Evolutionary conservation across 2,329 filamentous ascomycete species (phyloP), one percentile per base, ranked within the genome.

Genomic region (Penicillium sclerotigenum): DNA sequence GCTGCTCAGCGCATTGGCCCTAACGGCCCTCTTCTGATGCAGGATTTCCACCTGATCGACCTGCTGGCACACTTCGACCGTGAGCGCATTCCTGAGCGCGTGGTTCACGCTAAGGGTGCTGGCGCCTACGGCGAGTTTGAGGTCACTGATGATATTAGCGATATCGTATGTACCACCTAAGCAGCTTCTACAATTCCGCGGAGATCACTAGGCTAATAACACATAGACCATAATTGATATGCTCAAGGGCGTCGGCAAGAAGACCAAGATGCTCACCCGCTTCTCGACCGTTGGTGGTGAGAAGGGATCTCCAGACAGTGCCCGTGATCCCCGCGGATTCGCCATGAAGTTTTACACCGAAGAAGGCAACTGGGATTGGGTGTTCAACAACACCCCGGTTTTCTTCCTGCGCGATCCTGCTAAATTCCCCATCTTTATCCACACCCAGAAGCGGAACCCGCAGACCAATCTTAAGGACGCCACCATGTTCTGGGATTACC

Each of bases 211-310:
- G 26, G 41, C 47, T 50, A n/a, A 52, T 9, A 34, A 24, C 10
- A 20, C 20, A 43, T 57, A 73, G 70, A 75, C 73, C n/a, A 67
- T 65, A 24, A 67, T 76, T 58, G 76, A 80, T 58, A 75, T 86
- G 66, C 74, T 80, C 60, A 81, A 77, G 65, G 77, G 82, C 54
- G 78, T 83, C 51, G 88, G 87, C 63, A 90, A 90, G 77, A 83
- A 83, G 71, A 89, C 87, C 46, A 83, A 86, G 16, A 73, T 87
- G 59, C 80, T 87, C 1, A 80, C 82, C 41, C 84, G 89, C 4
- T 90, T 91, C 73, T 90, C 87, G 0, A 91, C 88, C 1, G 88
- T 91, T 5, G 87, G 87, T 68, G 87, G 87, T 57, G 87, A 90
- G 72, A 84, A 83, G 56, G 87, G 87, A 7, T 89, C 85, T 4